Percentiles rank a stretch among this genome's conserved stretches.
Evolutionary conservation across 805 yeast genomes (phyloP).

Genomic region (Sungouiozyma intestinalis): DNA sequence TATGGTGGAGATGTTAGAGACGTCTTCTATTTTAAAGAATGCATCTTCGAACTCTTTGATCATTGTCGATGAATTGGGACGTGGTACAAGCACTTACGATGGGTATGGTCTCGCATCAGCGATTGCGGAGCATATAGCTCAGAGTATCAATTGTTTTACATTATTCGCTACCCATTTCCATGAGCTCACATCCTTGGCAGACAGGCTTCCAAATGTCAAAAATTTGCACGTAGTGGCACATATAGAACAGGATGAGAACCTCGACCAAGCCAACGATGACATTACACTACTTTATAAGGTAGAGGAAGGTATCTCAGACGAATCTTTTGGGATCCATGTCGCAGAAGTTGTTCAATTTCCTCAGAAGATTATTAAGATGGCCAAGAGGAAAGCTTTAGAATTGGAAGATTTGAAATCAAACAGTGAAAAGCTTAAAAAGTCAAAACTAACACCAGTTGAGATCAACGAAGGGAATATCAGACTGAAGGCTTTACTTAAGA

Average conservation of each 20-base stretch:
- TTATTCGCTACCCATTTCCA: constrained; percentile 97
- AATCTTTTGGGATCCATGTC: constrained; percentile 95
- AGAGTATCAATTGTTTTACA: constrained; percentile 62
- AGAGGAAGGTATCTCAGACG: constrained; percentile 92
- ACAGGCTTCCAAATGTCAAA: constrained; percentile 49
- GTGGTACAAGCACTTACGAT: constrained; percentile 75
- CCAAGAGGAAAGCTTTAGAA: constrained; percentile 86
- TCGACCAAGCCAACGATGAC: constrained; percentile 37
- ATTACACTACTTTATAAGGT: constrained; percentile 86
- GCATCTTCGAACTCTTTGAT: constrained; percentile 80
- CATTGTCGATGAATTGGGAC: constrained; percentile 89
- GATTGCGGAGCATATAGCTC: constrained; percentile 75
- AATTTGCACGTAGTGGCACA: constrained; percentile 93
- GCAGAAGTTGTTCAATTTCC: constrained; percentile 96
- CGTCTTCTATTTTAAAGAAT: constrained; percentile 80
- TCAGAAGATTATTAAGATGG: constrained; percentile 81
- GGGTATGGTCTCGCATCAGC: constrained; percentile 99
- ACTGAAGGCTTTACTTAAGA: constrained; percentile 39
- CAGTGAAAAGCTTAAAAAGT: constrained; percentile 37
- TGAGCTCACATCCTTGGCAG: constrained; percentile 76
- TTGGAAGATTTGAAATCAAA: constrained; percentile 50
- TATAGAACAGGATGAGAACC: constrained; percentile 40
- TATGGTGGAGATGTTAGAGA: constrained; percentile 97
- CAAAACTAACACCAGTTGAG: constrained; percentile 41
- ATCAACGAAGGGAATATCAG: constrained; percentile 38